Conservation (phyloP, 768 basidiomycete genomes). For the Russula griseocarnosa region DNA sequence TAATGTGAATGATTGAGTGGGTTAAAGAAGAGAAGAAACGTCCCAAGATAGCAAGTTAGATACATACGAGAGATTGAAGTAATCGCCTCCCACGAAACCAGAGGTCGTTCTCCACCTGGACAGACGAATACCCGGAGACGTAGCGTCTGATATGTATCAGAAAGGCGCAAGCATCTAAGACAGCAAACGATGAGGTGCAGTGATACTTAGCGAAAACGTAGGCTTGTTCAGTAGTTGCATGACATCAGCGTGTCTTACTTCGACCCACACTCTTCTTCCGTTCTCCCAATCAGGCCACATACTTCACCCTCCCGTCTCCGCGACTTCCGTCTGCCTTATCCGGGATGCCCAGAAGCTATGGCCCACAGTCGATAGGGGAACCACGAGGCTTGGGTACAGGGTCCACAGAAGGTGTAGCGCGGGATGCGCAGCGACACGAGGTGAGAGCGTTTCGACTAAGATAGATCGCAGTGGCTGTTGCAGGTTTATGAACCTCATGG, state of each 20-base stretch:
- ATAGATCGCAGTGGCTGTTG: constrained; percentile 15
- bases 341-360: not conserved
- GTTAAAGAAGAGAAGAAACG: not conserved
- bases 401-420: constrained; percentile 6
- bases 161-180: not conserved
- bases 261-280: not conserved
- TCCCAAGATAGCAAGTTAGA: constrained; percentile 1
- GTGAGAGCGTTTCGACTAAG: constrained; percentile 7
- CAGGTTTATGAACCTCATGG: constrained; percentile 18
- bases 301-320: not conserved
- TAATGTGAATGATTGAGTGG: not conserved
- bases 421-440: constrained; percentile 15
- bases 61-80: not conserved
- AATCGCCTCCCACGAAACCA: not conserved
- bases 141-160: not conserved
- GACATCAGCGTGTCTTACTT: too few relatives aligned
- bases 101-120: not conserved
- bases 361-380: constrained; percentile 9
- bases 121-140: not conserved
- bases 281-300: not conserved
- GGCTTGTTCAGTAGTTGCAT: not conserved
- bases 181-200: not conserved
- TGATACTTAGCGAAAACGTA: not conserved
- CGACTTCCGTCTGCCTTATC: not conserved
- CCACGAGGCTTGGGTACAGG: constrained; percentile 19